phyloP scores from a whole-genome alignment of 2,329 filamentous ascomycete species.

The Penicillium sp. region DNA sequence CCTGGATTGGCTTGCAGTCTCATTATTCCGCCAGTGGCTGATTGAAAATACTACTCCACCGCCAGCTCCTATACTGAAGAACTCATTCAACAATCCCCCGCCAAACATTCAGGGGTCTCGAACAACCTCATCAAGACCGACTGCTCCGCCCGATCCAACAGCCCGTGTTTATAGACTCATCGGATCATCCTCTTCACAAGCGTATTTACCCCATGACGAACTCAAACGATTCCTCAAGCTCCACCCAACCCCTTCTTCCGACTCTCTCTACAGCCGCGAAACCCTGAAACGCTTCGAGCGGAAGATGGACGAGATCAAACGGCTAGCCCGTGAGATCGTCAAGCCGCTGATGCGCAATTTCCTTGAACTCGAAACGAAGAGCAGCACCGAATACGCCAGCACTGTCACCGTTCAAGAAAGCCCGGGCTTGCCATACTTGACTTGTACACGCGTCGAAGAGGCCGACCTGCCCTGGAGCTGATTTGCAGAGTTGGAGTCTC shows the following conservation, averaged over 20 bases:
- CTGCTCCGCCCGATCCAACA: constrained; percentile 30
- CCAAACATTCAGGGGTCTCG: constrained; percentile 13
- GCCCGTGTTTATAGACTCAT: constrained; percentile 75
- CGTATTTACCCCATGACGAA: constrained; percentile 78
- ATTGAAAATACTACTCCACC: constrained; percentile 81
- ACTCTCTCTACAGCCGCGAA: constrained; percentile 71
- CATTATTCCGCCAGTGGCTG: constrained; percentile 86
- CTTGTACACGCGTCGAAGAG: constrained; percentile 59
- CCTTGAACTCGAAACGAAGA: constrained; percentile 69
- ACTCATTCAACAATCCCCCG: constrained; percentile 16
- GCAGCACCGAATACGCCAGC: constrained; percentile 20
- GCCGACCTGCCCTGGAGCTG: constrained; percentile 60
- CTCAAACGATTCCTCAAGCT: constrained; percentile 86
- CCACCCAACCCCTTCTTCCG: constrained; percentile 57
- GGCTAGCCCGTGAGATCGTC: constrained; percentile 74
- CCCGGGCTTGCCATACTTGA: constrained; percentile 57
- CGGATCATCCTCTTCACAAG: constrained; percentile 56
- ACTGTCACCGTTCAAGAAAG: constrained; percentile 22
- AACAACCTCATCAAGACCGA: constrained; percentile 20
- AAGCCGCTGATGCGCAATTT: constrained; percentile 80
- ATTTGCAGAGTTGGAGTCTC: constrained; percentile 1
- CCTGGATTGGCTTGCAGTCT: constrained; percentile 83
- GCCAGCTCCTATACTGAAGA: constrained; percentile 49
- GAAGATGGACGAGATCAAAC: constrained; percentile 82
- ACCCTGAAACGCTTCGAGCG: constrained; percentile 80